These are phyloP conservation scores for Quercus agrifolia DNA, from an alignment of 306 rosid species.

Conservation along the genomic window DNA sequence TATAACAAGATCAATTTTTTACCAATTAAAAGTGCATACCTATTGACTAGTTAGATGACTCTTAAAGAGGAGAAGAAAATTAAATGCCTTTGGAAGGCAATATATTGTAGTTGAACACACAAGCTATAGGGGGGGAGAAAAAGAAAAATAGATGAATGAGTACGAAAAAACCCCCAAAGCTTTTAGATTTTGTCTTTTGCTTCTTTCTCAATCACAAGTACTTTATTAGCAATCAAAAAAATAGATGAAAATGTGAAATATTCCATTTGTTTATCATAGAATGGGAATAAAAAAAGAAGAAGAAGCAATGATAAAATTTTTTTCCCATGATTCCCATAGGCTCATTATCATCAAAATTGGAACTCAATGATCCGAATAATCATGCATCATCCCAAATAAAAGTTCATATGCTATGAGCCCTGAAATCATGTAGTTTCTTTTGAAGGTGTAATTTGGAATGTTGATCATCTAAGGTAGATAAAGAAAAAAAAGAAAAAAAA, in stretches of 20 bases:
- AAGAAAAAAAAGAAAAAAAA: too few relatives aligned
- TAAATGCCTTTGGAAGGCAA: background rate
- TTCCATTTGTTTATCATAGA: background rate
- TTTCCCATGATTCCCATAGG: too few relatives aligned
- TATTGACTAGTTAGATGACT: background rate
- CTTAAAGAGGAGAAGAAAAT: background rate
- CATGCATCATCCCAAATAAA: background rate
- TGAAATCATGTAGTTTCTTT: too few relatives aligned
- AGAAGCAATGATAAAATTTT: too few relatives aligned
- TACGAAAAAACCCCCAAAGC: background rate
- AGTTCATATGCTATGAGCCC: too few relatives aligned
- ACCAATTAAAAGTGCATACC: background rate
- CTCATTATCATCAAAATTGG: too few relatives aligned
- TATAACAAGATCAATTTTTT: background rate
- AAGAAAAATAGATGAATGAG: too few relatives aligned
- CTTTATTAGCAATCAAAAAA: background rate
- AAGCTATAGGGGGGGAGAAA: too few relatives aligned
- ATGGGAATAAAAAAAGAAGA: background rate
- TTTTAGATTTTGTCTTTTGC: background rate
- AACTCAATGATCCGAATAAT: too few relatives aligned
- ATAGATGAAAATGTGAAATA: background rate
- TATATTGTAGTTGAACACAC: background rate
- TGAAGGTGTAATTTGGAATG: too few relatives aligned
- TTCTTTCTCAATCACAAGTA: background rate
- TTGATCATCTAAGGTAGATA: too few relatives aligned